Conservation (phyloP, 2,329 filamentous ascomycete species). For the Fusarium albosuccineum region DNA sequence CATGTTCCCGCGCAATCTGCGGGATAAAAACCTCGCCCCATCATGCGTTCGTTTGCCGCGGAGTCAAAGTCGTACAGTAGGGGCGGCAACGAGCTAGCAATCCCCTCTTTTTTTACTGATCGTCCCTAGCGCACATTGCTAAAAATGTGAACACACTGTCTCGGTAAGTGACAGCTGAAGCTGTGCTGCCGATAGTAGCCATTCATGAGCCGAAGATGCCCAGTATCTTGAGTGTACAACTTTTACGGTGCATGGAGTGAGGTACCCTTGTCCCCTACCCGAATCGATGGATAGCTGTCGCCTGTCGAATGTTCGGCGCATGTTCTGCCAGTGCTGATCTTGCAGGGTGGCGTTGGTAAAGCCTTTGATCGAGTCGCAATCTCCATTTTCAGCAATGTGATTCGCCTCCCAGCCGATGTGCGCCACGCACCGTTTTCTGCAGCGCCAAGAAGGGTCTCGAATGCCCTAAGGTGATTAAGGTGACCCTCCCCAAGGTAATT, state of each 20-base stretch:
- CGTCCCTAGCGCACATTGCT: neutral
- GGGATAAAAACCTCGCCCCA: slow-evolving; percentile 40
- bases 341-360: neutral
- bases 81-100: neutral
- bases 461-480: slow-evolving; percentile 1
- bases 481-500: slow-evolving; percentile 21
- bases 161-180: too few relatives aligned
- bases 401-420: slow-evolving; percentile 26
- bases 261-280: neutral
- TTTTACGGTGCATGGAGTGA: neutral
- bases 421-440: slow-evolving; percentile 16
- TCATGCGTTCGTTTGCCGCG: slow-evolving; percentile 9
- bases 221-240: neutral
- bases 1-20: slow-evolving; percentile 30
- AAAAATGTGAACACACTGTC: neutral
- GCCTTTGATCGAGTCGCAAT: slow-evolving; percentile 7
- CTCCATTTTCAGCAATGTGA: slow-evolving; percentile 3
- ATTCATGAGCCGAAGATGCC: slow-evolving; percentile 2
- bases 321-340: slow-evolving; percentile 33
- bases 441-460: slow-evolving; percentile 38
- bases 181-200: slow-evolving; percentile 7
- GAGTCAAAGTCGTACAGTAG: neutral
- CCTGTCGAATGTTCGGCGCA: slow-evolving; percentile 42
- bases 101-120: neutral
- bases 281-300: neutral